A percentile compares a stretch with the other conserved stretches of the same genome.
These are phyloP conservation scores for Exophiala alcalophila DNA, from an alignment of 2,329 filamentous ascomycete species.

Conservation along the genomic window DNA sequence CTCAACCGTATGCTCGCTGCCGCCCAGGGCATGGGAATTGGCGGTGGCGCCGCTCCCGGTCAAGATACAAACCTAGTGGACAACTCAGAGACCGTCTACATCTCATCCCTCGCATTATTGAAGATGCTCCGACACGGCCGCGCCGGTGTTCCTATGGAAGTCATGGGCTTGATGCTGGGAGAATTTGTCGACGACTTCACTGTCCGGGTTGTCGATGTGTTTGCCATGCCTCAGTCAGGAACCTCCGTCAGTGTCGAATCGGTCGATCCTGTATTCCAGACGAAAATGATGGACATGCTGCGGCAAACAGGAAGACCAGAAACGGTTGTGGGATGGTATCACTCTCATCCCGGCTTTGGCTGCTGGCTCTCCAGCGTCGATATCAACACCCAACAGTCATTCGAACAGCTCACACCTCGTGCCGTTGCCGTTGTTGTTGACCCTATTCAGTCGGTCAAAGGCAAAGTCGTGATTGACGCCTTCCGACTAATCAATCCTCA, in stretches of 20 bases:
- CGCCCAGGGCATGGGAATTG: constrained; percentile 58
- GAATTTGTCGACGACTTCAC: constrained; percentile 99
- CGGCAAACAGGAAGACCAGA: constrained; percentile 94
- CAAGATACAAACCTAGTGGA: constrained; percentile 91
- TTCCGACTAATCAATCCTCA: constrained; percentile 99
- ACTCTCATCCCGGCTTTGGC: constrained; percentile 97
- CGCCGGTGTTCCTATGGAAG: constrained; percentile 98
- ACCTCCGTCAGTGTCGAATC: constrained; percentile 98
- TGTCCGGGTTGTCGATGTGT: constrained; percentile 95
- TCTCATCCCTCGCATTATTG: constrained; percentile 90
- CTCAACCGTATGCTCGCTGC: constrained; percentile 82
- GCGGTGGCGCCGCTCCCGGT: constrained; percentile 53
- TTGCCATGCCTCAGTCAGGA: constrained; percentile 98
- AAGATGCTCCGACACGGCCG: constrained; percentile 99
- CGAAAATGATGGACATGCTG: constrained; percentile 99
- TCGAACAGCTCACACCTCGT: constrained; percentile 94
- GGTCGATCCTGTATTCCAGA: constrained; percentile 97
- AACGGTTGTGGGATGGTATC: constrained; percentile 98
- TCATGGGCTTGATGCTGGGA: constrained; percentile 98
- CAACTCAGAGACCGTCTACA: constrained; percentile 99
- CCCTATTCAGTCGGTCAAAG: constrained; percentile 98
- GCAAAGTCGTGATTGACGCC: constrained; percentile 98
- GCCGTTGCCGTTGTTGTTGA: constrained; percentile 97
- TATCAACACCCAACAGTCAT: constrained; percentile 99
- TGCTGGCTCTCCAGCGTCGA: constrained; percentile 99